Evolutionary conservation across 129 eudicot genomes (phyloP).

Genomic region (Tanacetum coccineum): DNA sequence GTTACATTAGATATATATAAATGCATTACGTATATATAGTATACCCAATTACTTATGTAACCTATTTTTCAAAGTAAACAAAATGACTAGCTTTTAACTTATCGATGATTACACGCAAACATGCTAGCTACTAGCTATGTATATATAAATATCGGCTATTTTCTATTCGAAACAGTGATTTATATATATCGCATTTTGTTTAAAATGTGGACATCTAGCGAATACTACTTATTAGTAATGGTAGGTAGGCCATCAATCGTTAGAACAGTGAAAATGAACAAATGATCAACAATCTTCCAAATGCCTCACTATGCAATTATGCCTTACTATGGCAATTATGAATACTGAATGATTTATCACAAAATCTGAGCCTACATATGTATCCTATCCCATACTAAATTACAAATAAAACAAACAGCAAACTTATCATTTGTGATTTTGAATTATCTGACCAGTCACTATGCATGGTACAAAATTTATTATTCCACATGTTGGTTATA

Average conservation of each 20-base stretch:
- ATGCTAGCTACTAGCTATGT: no score
- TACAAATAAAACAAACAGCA: neutral
- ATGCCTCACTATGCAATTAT: constrained; percentile 11
- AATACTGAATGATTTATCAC: constrained; percentile 9
- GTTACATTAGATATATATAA: no score
- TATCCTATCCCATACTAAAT: constrained; percentile 1
- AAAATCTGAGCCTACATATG: constrained; percentile 7
- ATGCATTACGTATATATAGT: no score
- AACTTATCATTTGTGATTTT: constrained; percentile 7
- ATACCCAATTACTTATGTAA: no score
- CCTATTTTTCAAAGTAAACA: no score
- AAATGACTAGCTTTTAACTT: no score
- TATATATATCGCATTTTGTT: neutral
- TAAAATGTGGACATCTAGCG: neutral
- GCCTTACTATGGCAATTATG: neutral
- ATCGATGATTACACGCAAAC: no score
- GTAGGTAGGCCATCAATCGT: constrained; percentile 2
- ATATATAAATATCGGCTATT: no score
- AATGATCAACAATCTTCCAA: constrained; percentile 9
- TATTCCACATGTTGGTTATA: neutral
- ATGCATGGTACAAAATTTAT: constrained; percentile 1
- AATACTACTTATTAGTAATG: neutral
- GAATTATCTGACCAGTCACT: constrained; percentile 3
- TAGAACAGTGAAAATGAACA: constrained; percentile 10
- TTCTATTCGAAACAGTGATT: no score